Evolutionary conservation across 306 rosid species (phyloP).

Genomic region (Cucurbita ficifolia): DNA sequence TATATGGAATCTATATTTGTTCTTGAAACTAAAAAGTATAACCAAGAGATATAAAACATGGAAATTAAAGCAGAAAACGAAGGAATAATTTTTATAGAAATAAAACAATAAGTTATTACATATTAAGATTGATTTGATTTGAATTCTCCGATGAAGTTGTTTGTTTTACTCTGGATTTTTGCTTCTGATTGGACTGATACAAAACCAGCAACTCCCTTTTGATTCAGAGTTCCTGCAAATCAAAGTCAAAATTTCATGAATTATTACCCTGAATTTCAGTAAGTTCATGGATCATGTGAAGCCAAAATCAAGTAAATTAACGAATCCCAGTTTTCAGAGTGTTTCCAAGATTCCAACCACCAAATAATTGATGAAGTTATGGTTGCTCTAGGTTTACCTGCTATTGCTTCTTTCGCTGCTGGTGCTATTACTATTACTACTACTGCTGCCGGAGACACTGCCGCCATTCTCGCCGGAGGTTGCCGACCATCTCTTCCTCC

Average conservation of each 20-base stretch:
- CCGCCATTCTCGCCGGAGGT: conserved; percentile 30
- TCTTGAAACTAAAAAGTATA: too few species aligned
- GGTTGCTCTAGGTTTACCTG: neutral
- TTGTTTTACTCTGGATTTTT: neutral
- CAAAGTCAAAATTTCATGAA: neutral
- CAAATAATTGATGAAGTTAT: neutral
- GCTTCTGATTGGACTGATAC: conserved; percentile 4
- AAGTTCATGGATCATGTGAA: neutral
- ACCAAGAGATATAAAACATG: too few species aligned
- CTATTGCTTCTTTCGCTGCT: conserved; percentile 21
- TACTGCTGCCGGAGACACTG: conserved; percentile 47
- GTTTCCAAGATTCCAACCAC: neutral
- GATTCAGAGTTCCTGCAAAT: conserved; percentile 1
- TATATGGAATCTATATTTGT: too few species aligned
- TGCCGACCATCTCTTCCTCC: conserved; percentile 42
- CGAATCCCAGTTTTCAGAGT: neutral
- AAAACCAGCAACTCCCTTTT: conserved; percentile 8
- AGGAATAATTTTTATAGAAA: too few species aligned
- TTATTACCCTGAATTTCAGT: neutral
- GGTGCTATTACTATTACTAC: conserved; percentile 33
- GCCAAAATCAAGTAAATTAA: neutral
- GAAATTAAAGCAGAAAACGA: too few species aligned
- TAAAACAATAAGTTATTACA: neutral
- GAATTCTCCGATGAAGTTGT: too few species aligned
- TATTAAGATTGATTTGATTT: neutral